Percentiles rank a stretch among this genome's conserved stretches.
Evolutionary conservation across 1,284 basidiomycete genomes (phyloP).

Genomic region (Trametes polyzona): DNA sequence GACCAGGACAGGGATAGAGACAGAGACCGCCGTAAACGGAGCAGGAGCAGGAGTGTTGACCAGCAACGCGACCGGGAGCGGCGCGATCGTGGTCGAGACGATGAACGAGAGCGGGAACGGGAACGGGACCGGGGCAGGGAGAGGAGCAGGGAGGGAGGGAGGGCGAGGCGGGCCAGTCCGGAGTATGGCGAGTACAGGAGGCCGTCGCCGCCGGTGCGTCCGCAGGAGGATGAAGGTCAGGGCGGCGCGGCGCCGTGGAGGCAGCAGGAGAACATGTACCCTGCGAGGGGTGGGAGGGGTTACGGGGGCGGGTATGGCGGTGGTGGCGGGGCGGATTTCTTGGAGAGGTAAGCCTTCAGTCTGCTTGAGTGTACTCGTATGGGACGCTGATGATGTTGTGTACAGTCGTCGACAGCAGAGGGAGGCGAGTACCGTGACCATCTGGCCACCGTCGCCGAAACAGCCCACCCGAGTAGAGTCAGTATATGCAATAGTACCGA

Average conservation of each 20-base stretch:
- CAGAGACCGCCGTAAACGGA: slow-evolving; percentile 5
- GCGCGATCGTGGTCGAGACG: too few relatives aligned
- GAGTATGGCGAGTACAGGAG: slow-evolving; percentile 39
- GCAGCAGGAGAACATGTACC: slow-evolving; percentile 56
- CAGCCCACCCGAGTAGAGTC: slow-evolving; percentile 62
- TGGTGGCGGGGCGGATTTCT: slow-evolving; percentile 50
- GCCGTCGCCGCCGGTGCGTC: slow-evolving; percentile 26
- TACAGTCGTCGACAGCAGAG: slow-evolving; percentile 77
- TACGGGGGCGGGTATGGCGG: slow-evolving; percentile 29
- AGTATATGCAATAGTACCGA: slow-evolving; percentile 33
- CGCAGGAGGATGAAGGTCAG: slow-evolving; percentile 28
- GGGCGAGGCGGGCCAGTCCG: slow-evolving; percentile 36
- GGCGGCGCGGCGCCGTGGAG: slow-evolving; percentile 50
- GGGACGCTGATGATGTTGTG: not conserved
- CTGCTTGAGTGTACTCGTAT: not conserved
- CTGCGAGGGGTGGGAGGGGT: slow-evolving; percentile 33
- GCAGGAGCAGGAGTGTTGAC: slow-evolving; percentile 30
- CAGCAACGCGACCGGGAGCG: slow-evolving; percentile 30
- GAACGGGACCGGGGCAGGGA: slow-evolving; percentile 28
- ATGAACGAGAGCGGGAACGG: slow-evolving; percentile 27
- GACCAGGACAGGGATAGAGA: slow-evolving; percentile 4
- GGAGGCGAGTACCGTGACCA: slow-evolving; percentile 61
- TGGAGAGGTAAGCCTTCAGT: slow-evolving; percentile 53
- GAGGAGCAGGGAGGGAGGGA: slow-evolving; percentile 25
- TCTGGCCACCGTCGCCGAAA: slow-evolving; percentile 90